Evolutionary conservation across 441 rosid species (phyloP).

Genomic region (Mallotus japonicus): DNA sequence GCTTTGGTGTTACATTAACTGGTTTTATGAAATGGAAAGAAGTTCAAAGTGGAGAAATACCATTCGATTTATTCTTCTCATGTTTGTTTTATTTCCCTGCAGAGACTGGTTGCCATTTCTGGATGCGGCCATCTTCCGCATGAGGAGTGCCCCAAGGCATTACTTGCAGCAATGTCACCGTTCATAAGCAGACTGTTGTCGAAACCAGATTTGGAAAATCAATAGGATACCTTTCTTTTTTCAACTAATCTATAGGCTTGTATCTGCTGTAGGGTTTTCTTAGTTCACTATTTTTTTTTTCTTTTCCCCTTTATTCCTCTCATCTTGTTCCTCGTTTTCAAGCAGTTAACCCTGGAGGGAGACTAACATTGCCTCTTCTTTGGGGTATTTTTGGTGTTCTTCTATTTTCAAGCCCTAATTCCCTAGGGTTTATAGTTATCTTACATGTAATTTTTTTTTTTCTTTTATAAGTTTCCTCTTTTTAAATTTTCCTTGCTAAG

Average conservation of each 20-base stretch:
- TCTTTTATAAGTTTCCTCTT: constrained; percentile 2
- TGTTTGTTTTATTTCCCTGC: constrained; percentile 26
- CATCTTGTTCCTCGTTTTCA: not conserved
- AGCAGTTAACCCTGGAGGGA: constrained; percentile 34
- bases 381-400: constrained; percentile 37
- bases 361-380: constrained; percentile 29
- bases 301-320: constrained; percentile 4
- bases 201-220: constrained; percentile 40
- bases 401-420: constrained; percentile 26
- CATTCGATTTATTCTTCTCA: not conserved
- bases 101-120: constrained; percentile 93
- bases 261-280: constrained; percentile 20
- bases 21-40: not conserved
- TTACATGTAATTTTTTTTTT: constrained; percentile 23
- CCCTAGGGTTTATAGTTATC: constrained; percentile 35
- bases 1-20: not conserved
- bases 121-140: constrained; percentile 99
- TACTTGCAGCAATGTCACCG: constrained; percentile 82
- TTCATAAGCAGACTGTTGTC: constrained; percentile 69
- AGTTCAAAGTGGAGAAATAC: not conserved
- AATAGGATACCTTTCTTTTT: constrained; percentile 30
- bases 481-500: not conserved
- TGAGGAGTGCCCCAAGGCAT: constrained; percentile 93
- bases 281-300: constrained; percentile 12
- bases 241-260: constrained; percentile 34